These are phyloP conservation scores for Lonicera japonica DNA, from an alignment of 129 eudicot genomes.

Conservation along the genomic window DNA sequence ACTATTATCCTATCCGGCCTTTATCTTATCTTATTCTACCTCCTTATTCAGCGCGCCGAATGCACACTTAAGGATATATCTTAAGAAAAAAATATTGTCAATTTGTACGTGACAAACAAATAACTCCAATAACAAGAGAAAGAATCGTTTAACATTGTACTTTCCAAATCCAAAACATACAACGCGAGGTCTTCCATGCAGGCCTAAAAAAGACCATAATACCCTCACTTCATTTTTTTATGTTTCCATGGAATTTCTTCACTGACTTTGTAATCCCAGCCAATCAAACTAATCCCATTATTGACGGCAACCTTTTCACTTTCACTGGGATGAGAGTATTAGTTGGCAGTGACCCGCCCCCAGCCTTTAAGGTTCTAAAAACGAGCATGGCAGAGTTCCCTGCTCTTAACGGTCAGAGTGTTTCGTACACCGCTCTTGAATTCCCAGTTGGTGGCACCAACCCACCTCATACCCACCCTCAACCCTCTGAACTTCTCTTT, in stretches of 20 bases:
- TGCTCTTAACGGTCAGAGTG: constrained; percentile 22
- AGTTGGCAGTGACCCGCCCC: background rate
- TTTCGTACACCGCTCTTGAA: constrained; percentile 13
- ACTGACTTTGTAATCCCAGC: constrained; percentile 17
- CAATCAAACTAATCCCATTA: background rate
- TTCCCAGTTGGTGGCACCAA: constrained; percentile 16
- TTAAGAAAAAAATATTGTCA: too few relatives aligned
- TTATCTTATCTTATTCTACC: too few relatives aligned
- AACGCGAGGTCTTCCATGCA: too few relatives aligned
- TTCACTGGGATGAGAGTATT: constrained; percentile 16
- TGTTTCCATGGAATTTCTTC: too few relatives aligned
- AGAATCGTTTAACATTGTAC: too few relatives aligned
- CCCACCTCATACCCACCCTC: constrained; percentile 25
- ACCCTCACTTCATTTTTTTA: background rate
- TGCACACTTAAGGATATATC: too few relatives aligned
- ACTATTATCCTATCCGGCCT: too few relatives aligned
- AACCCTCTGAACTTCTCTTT: constrained; percentile 22
- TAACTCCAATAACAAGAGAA: too few relatives aligned
- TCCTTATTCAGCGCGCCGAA: too few relatives aligned
- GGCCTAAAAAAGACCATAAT: background rate
- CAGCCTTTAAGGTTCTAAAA: constrained; percentile 1
- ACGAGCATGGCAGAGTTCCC: constrained; percentile 23
- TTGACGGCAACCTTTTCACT: constrained; percentile 17
- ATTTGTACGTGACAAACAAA: too few relatives aligned
- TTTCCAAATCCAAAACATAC: too few relatives aligned